Evolutionary conservation across 805 yeast species (phyloP), one percentile per base, ranked within the genome.

Genomic region (Starmerella khaoyaiensis): DNA sequence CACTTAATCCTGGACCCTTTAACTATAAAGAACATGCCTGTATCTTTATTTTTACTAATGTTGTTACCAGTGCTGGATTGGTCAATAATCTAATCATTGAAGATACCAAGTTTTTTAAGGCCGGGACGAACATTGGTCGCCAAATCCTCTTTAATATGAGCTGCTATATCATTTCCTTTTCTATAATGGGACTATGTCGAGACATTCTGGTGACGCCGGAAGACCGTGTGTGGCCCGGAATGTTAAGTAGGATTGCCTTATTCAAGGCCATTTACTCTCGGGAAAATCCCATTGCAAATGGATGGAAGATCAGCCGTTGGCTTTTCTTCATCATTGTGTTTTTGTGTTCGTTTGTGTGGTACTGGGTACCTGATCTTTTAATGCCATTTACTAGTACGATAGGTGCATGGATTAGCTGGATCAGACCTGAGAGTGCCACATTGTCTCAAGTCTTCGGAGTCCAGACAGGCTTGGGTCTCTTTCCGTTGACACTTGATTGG

Each of bases 401-500:
- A 1, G 74, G 79, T 48, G 53, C 61, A 15, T 74, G 77, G 67
- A 69, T 74, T 31, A 65, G 77, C 18, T 77, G 84, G 83, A 73
- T 74, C 34, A 64, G 61, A 18, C 70, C 70, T 8, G 54, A 71
- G 31, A 72, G 72, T 50, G 69, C 69, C 30, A 64, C 67, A 11
- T 65, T 77, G 15, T 74, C 74, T 47, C 79, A 73, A 50, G 61
- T 79, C n/a, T 76, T 78, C 46, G 87, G 87, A 35, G 63, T 70
- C 9, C 48, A 60, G 11, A 58, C 70, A 14, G 86, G 86, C 7
- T 58, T 79, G 42, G 84, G 82, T 12, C 52, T 75, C 51, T 56
- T 75, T 48, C 84, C 84, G 5, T 52, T 76, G 30, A 71, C 79
- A 14, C 74, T 77, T 49, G 83, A 77, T 57, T 77, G 82, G 81